These are phyloP conservation scores for Daldinia bambusicola DNA, from an alignment of 495 filamentous ascomycete species.

Conservation along the genomic window DNA sequence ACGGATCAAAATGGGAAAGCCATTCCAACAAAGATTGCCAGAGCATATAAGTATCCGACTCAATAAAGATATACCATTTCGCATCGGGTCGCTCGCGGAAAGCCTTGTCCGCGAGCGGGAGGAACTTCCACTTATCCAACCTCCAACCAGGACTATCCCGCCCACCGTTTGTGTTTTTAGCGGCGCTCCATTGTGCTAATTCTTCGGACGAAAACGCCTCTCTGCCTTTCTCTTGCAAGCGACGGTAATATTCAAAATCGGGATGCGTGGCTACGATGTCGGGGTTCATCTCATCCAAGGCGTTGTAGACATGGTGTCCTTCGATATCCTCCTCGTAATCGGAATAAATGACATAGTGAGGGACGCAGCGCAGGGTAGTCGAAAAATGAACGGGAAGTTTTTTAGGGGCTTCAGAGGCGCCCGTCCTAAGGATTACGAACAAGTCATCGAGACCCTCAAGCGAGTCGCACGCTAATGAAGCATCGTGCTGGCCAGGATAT, in stretches of 20 bases:
- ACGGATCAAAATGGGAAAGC: slow-evolving; percentile 58
- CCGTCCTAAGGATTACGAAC: slow-evolving; percentile 59
- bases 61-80: slow-evolving; percentile 73
- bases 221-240: slow-evolving; percentile 43
- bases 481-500: neutral
- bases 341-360: slow-evolving; percentile 61
- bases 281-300: slow-evolving; percentile 46
- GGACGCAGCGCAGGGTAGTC: slow-evolving; percentile 56
- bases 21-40: slow-evolving; percentile 66
- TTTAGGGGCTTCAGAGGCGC: slow-evolving; percentile 58
- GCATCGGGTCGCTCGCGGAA: slow-evolving; percentile 57
- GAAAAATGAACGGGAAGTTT: slow-evolving; percentile 62
- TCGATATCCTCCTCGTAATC: slow-evolving; percentile 58
- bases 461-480: slow-evolving; percentile 29
- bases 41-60: slow-evolving; percentile 70
- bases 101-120: slow-evolving; percentile 67
- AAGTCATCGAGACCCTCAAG: slow-evolving; percentile 47
- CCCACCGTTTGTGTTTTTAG: slow-evolving; percentile 46
- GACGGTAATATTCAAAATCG: slow-evolving; percentile 51
- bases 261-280: slow-evolving; percentile 44
- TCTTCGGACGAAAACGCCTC: slow-evolving; percentile 43
- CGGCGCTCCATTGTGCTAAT: slow-evolving; percentile 41
- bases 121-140: slow-evolving; percentile 75
- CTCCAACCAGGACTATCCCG: slow-evolving; percentile 59
- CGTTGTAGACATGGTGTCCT: slow-evolving; percentile 55